A percentile compares a stretch with the other conserved stretches of the same genome.
phyloP scores from a whole-genome alignment of 2,329 filamentous ascomycete species.

The Alternaria infectoria region DNA sequence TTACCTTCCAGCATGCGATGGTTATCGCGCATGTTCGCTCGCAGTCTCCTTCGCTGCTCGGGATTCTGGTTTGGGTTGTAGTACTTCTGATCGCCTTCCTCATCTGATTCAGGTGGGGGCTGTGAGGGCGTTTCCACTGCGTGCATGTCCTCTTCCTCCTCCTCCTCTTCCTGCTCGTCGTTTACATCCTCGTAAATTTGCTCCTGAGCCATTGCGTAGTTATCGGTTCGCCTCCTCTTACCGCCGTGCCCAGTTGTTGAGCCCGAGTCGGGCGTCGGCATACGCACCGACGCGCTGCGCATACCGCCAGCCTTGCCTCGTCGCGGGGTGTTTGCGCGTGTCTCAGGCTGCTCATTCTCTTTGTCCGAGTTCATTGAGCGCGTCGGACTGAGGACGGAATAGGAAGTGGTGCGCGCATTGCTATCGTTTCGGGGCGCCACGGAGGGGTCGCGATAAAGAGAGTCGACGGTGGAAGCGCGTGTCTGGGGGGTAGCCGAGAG shows the following conservation, averaged over 20 bases:
- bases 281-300: conserved; percentile 28
- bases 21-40: conserved; percentile 73
- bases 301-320: conserved; percentile 55
- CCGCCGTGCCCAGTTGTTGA: conserved; percentile 32
- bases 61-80: conserved; percentile 87
- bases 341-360: conserved; percentile 50
- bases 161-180: conserved; percentile 24
- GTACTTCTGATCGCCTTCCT: conserved; percentile 39
- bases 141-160: conserved; percentile 3
- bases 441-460: conserved; percentile 48
- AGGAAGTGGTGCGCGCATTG: conserved; percentile 32
- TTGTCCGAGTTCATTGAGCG: conserved; percentile 51
- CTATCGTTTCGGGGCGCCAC: conserved; percentile 23
- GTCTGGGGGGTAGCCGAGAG: conserved; percentile 38
- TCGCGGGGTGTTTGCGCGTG: conserved; percentile 34
- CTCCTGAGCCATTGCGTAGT: conserved; percentile 30
- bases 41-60: conserved; percentile 73
- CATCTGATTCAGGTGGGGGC: conserved; percentile 5
- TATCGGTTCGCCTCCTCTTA: conserved; percentile 56
- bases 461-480: conserved; percentile 41
- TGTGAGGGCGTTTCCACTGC: conserved; percentile 9
- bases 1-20: conserved; percentile 63
- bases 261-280: conserved; percentile 50
- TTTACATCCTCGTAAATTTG: conserved; percentile 14
- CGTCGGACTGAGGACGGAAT: conserved; percentile 42